Conservation (phyloP, 352 stramenopile genomes). For the Phytophthora sp. region DNA sequence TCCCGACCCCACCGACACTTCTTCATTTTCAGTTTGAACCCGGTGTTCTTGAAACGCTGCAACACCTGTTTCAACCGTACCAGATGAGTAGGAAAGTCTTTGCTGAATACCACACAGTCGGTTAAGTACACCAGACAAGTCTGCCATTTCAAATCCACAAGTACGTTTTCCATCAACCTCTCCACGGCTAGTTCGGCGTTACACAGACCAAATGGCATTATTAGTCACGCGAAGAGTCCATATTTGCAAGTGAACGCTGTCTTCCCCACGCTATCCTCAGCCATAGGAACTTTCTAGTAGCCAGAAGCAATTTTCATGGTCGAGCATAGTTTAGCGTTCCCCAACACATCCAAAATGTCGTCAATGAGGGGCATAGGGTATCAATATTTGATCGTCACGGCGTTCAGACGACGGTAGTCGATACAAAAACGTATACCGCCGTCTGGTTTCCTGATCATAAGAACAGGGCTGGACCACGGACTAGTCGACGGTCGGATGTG, state of each 20-base stretch:
- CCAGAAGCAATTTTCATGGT: neutral
- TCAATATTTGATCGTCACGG: neutral
- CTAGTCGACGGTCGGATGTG: neutral
- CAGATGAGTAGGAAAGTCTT: neutral
- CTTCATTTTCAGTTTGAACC: neutral
- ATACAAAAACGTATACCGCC: neutral
- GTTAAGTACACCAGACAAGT: neutral
- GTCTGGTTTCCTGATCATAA: neutral
- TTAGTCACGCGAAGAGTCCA: neutral
- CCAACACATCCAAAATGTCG: neutral
- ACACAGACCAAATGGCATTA: neutral
- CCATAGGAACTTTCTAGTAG: neutral
- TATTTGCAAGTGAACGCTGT: neutral
- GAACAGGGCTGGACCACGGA: neutral
- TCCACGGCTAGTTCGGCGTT: too few relatives aligned
- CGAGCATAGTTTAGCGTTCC: neutral
- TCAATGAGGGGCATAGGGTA: too few relatives aligned
- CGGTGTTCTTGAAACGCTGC: neutral
- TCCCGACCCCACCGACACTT: neutral
- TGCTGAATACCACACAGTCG: neutral
- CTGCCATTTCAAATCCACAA: neutral
- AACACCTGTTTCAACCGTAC: neutral
- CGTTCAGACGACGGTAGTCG: neutral
- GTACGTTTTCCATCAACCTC: too few relatives aligned
- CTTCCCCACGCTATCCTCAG: neutral